Conservation (phyloP, 2,329 filamentous ascomycete genomes). For the Pseudopyricularia javanii region DNA sequence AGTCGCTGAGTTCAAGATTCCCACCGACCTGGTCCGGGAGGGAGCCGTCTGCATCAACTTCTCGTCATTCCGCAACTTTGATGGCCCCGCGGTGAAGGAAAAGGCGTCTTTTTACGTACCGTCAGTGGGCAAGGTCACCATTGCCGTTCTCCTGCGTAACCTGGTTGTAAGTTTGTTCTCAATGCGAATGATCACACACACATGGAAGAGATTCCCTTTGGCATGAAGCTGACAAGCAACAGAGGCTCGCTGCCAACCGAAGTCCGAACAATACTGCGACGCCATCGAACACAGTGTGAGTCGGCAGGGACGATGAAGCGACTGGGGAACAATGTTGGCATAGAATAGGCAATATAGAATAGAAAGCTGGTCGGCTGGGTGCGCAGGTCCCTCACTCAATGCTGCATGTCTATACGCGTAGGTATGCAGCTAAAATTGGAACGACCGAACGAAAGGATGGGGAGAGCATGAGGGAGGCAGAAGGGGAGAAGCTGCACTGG, state of each 20-base stretch:
- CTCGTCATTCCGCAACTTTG: conserved; percentile 90
- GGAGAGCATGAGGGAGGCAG: no score
- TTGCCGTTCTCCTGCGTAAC: conserved; percentile 81
- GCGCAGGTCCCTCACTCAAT: no score
- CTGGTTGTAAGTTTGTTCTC: conserved; percentile 54
- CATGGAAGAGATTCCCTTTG: neutral
- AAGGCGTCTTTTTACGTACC: conserved; percentile 96
- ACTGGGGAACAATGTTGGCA: neutral
- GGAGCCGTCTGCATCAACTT: conserved; percentile 99
- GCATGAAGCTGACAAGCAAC: neutral
- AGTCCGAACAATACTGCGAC: neutral
- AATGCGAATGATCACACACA: neutral
- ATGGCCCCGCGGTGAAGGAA: conserved; percentile 72
- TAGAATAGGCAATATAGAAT: neutral
- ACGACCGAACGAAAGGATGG: no score
- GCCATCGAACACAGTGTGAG: no score
- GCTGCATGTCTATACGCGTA: no score
- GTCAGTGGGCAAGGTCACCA: conserved; percentile 94
- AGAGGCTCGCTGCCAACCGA: neutral
- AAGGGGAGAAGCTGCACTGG: no score
- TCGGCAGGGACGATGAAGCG: no score
- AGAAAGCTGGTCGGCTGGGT: no score
- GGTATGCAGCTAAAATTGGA: no score
- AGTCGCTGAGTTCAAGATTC: conserved; percentile 78
- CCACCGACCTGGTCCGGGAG: conserved; percentile 68